phyloP scores from a whole-genome alignment of 148 eudicot genomes.

The Persicaria maculosa region DNA sequence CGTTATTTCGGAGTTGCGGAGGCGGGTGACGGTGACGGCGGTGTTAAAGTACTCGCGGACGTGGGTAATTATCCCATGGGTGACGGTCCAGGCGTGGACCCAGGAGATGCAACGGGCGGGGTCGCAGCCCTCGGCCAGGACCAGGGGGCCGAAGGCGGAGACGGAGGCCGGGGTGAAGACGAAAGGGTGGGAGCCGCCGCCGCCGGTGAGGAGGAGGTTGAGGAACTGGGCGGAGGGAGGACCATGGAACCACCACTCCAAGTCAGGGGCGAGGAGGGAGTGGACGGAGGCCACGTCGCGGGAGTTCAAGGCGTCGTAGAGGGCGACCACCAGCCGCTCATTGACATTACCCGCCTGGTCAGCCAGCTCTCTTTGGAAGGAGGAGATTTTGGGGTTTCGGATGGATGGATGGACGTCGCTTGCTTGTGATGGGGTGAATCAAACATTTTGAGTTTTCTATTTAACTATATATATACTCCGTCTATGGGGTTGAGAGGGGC shows the following conservation, averaged over 20 bases:
- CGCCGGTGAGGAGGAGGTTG: slow-evolving; percentile 39
- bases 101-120: slow-evolving; percentile 24
- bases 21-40: background rate
- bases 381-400: no score
- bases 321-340: slow-evolving; percentile 34
- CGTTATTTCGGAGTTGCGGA: background rate
- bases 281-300: slow-evolving; percentile 48
- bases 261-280: slow-evolving; percentile 36
- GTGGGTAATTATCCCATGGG: slow-evolving; percentile 43
- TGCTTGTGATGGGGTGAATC: no score
- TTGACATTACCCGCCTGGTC: background rate
- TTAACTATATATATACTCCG: no score
- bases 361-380: slow-evolving; percentile 8
- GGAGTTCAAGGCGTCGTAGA: slow-evolving; percentile 48
- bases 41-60: background rate
- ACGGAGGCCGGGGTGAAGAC: slow-evolving; percentile 26
- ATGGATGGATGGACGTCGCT: no score
- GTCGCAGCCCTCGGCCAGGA: slow-evolving; percentile 41
- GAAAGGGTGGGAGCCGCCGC: slow-evolving; percentile 15
- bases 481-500: no score
- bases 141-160: slow-evolving; percentile 26
- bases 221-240: slow-evolving; percentile 54
- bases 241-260: slow-evolving; percentile 86
- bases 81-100: slow-evolving; percentile 49
- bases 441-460: no score